Evolutionary conservation across 2,329 filamentous ascomycete genomes (phyloP).

Genomic region (Xylariales sp.): DNA sequence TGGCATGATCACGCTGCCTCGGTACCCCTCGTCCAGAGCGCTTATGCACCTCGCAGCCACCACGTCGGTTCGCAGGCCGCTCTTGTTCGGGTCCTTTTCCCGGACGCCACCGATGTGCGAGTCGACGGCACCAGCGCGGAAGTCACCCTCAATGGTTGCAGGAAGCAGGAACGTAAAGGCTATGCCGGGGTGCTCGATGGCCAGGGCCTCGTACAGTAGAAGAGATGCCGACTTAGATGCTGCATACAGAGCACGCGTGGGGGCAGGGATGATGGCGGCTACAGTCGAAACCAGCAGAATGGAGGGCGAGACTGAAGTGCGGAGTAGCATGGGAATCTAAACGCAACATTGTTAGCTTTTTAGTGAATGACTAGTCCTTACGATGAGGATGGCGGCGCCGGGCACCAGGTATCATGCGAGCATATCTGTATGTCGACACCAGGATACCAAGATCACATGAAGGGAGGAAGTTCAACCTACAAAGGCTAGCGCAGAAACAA

Average conservation of each 20-base stretch:
- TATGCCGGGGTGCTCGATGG: slow-evolving; percentile 26
- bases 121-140: slow-evolving; percentile 28
- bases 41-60: slow-evolving; percentile 23
- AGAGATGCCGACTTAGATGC: slow-evolving; percentile 28
- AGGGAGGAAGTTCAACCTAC: slow-evolving; percentile 7
- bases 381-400: no score
- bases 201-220: slow-evolving; percentile 26
- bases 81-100: slow-evolving; percentile 20
- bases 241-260: slow-evolving; percentile 27
- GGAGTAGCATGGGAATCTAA: slow-evolving; percentile 23
- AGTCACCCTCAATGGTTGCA: slow-evolving; percentile 28
- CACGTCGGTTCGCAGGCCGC: slow-evolving; percentile 23
- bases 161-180: slow-evolving; percentile 25
- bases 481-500: slow-evolving; percentile 22
- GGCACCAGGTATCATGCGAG: no score
- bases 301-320: slow-evolving; percentile 22
- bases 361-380: no score
- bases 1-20: slow-evolving; percentile 24
- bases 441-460: not conserved
- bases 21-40: slow-evolving; percentile 18
- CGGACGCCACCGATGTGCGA: slow-evolving; percentile 16
- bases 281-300: slow-evolving; percentile 22
- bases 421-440: no score
- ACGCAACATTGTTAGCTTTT: no score
- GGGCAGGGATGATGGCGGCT: slow-evolving; percentile 25